Percentiles rank a stretch among this genome's conserved stretches.
Evolutionary conservation across 148 eudicot genomes (phyloP).

Genomic region (Silene latifolia): DNA sequence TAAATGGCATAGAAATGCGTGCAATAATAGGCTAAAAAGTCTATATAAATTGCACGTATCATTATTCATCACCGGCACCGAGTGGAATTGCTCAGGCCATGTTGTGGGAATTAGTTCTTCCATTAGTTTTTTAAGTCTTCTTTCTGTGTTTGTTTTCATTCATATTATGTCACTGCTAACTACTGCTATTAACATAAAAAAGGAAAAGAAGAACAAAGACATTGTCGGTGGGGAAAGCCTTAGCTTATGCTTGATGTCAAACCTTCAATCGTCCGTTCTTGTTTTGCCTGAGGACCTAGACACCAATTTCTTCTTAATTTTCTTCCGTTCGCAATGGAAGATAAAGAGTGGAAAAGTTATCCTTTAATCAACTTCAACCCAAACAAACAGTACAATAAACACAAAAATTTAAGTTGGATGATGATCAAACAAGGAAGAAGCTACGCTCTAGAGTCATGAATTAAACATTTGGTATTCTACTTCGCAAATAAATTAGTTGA

Average conservation of each 20-base stretch:
- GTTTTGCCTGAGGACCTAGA: neutral
- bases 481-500: neutral
- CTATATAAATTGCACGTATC: too few relatives aligned
- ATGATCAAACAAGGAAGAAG: neutral
- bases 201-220: neutral
- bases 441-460: neutral
- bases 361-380: neutral
- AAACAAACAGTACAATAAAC: neutral
- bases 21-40: too few relatives aligned
- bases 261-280: neutral
- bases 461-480: neutral
- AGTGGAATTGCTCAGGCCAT: slow-evolving; percentile 78
- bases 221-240: neutral
- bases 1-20: too few relatives aligned
- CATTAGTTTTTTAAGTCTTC: neutral
- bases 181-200: neutral
- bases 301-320: neutral
- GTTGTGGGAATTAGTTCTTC: slow-evolving; percentile 39
- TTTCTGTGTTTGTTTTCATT: slow-evolving; percentile 5
- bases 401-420: neutral
- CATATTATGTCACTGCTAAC: slow-evolving; percentile 3
- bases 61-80: slow-evolving; percentile 46
- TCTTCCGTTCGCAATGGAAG: too few relatives aligned
- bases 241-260: neutral
- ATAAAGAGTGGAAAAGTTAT: neutral